Evolutionary conservation across 2,329 filamentous ascomycete species (phyloP).

Genomic region (Neoscytalidium dimidiatum): DNA sequence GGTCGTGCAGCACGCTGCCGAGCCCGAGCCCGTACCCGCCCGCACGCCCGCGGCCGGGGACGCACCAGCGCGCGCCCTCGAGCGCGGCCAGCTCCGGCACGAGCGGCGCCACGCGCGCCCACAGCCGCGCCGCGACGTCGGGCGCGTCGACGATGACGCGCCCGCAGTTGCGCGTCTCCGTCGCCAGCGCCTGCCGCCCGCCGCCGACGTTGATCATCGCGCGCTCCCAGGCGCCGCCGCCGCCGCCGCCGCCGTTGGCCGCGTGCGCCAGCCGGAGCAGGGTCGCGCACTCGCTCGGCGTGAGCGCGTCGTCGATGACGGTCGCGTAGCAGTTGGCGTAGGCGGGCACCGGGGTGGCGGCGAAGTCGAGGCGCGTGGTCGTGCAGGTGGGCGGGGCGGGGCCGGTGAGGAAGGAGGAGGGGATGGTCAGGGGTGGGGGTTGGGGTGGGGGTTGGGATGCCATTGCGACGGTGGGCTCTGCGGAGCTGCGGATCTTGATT

Average conservation of each 20-base stretch:
- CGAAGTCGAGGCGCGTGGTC: conserved; percentile 57
- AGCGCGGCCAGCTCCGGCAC: conserved; percentile 47
- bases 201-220: conserved; percentile 69
- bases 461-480: background rate
- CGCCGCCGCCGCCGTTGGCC: background rate
- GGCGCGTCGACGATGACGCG: conserved; percentile 74
- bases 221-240: conserved; percentile 58
- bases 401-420: conserved; percentile 50
- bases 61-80: conserved; percentile 25
- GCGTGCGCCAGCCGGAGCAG: conserved; percentile 33
- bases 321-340: conserved; percentile 60
- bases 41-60: background rate
- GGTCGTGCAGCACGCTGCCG: conserved; percentile 22
- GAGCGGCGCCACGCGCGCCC: conserved; percentile 55
- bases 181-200: conserved; percentile 60
- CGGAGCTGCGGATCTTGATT: background rate
- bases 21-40: background rate
- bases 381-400: conserved; percentile 49
- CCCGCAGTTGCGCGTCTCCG: conserved; percentile 68
- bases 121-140: conserved; percentile 63
- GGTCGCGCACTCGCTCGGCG: conserved; percentile 60
- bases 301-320: conserved; percentile 65
- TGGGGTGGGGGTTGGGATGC: background rate
- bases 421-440: conserved; percentile 26
- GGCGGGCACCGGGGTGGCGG: conserved; percentile 40